Evolutionary conservation across 805 yeast genomes (phyloP).

Genomic region (Sungouiozyma intestinalis): DNA sequence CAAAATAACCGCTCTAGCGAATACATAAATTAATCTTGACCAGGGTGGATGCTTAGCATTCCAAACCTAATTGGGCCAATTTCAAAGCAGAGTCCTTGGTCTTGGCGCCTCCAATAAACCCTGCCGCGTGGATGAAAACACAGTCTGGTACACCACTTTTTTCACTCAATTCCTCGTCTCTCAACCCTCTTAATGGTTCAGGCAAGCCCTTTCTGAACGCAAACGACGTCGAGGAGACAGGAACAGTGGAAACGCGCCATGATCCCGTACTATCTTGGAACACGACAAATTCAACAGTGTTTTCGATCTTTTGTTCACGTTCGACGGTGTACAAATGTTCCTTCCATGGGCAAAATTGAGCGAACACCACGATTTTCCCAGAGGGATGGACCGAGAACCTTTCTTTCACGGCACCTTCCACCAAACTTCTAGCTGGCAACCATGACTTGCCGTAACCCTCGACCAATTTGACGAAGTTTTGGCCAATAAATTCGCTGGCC

Average conservation of each 20-base stretch:
- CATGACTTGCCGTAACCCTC: conserved; percentile 71
- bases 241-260: conserved; percentile 89
- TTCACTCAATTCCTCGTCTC: conserved; percentile 73
- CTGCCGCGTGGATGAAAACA: conserved; percentile 90
- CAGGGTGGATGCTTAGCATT: too few species aligned
- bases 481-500: conserved; percentile 79
- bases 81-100: conserved; percentile 66
- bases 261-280: conserved; percentile 61
- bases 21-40: too few species aligned
- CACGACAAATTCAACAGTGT: conserved; percentile 61
- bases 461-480: conserved; percentile 57
- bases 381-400: conserved; percentile 51
- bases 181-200: conserved; percentile 87
- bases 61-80: conserved; percentile 47
- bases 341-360: conserved; percentile 88
- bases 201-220: conserved; percentile 82
- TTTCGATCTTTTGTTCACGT: conserved; percentile 42
- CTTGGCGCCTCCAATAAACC: conserved; percentile 92
- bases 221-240: conserved; percentile 69
- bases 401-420: conserved; percentile 51
- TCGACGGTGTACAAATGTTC: conserved; percentile 78
- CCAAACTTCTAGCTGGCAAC: conserved; percentile 81
- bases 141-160: conserved; percentile 78
- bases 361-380: conserved; percentile 66
- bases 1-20: not conserved